A percentile compares a stretch with the other conserved stretches of the same genome.
Conservation (phyloP, 495 filamentous ascomycete genomes). For the Aspergillus egyptiacus region DNA sequence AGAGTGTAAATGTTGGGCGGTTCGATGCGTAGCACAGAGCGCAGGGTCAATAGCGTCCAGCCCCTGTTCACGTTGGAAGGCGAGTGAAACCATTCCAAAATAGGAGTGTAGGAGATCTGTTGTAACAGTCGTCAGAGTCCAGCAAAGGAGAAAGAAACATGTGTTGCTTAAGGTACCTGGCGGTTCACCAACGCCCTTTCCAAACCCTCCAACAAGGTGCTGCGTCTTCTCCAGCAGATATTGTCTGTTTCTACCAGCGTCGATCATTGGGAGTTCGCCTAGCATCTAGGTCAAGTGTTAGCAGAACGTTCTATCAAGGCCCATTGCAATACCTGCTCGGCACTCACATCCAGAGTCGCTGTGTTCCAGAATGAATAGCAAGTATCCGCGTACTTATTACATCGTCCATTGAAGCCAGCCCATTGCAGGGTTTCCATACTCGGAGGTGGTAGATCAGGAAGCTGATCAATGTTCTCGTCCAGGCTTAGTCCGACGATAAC, state of each 20-base stretch:
- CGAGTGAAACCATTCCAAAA: conserved; percentile 75
- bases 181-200: conserved; percentile 69
- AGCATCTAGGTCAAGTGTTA: conserved; percentile 49
- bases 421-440: conserved; percentile 38
- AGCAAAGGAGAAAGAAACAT: background rate
- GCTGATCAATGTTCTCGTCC: conserved; percentile 24
- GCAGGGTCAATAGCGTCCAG: conserved; percentile 60
- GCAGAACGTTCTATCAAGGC: background rate
- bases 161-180: conserved; percentile 54
- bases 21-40: conserved; percentile 56
- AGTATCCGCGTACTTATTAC: conserved; percentile 85
- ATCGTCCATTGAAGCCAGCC: conserved; percentile 78
- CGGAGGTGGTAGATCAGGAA: conserved; percentile 30
- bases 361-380: conserved; percentile 92
- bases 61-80: conserved; percentile 56
- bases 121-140: conserved; percentile 5
- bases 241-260: conserved; percentile 53
- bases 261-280: conserved; percentile 53
- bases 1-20: conserved; percentile 37
- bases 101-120: conserved; percentile 86
- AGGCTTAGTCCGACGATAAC: conserved; percentile 16
- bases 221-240: conserved; percentile 89
- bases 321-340: background rate
- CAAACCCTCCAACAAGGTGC: conserved; percentile 85
- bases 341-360: conserved; percentile 57